Evolutionary conservation across 768 basidiomycete genomes (phyloP).

Genomic region (Trametes villosa): DNA sequence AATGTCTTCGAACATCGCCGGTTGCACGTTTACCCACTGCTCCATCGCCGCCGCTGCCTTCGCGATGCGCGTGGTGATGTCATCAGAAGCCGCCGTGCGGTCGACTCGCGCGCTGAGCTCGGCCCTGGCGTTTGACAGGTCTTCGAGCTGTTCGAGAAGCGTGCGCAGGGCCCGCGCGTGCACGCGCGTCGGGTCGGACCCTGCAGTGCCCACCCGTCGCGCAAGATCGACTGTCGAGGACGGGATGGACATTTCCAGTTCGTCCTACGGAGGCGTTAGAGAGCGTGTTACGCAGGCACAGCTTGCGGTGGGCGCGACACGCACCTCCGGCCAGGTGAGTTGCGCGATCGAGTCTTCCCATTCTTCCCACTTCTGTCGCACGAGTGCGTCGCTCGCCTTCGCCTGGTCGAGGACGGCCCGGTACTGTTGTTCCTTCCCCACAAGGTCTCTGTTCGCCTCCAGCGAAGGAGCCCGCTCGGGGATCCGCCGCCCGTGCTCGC

Average conservation of each 20-base stretch:
- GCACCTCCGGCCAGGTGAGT: slow-evolving; percentile 69
- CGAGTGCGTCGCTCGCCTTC: slow-evolving; percentile 71
- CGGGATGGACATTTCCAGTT: slow-evolving; percentile 69
- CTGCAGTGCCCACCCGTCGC: neutral
- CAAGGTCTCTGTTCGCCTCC: slow-evolving; percentile 76
- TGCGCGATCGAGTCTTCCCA: slow-evolving; percentile 78
- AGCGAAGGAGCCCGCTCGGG: slow-evolving; percentile 66
- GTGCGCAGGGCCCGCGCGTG: slow-evolving; percentile 74
- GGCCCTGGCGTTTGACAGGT: slow-evolving; percentile 61
- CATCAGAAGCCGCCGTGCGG: slow-evolving; percentile 65
- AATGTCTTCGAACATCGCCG: slow-evolving; percentile 88
- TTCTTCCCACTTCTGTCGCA: slow-evolving; percentile 85
- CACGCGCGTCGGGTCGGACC: slow-evolving; percentile 46
- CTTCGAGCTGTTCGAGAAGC: slow-evolving; percentile 80
- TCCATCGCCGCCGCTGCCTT: slow-evolving; percentile 69
- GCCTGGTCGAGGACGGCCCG: slow-evolving; percentile 75
- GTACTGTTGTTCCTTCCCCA: slow-evolving; percentile 73
- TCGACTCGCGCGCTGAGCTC: slow-evolving; percentile 69
- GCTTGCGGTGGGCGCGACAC: slow-evolving; percentile 1
- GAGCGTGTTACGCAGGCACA: neutral
- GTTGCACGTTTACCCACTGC: slow-evolving; percentile 68
- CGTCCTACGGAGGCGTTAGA: slow-evolving; percentile 47
- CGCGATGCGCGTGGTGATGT: slow-evolving; percentile 72
- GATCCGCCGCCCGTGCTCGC: slow-evolving; percentile 48
- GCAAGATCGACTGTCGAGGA: slow-evolving; percentile 52